Conservation (phyloP, 495 filamentous ascomycete genomes). For the Melanomma pulvis-pyrius region DNA sequence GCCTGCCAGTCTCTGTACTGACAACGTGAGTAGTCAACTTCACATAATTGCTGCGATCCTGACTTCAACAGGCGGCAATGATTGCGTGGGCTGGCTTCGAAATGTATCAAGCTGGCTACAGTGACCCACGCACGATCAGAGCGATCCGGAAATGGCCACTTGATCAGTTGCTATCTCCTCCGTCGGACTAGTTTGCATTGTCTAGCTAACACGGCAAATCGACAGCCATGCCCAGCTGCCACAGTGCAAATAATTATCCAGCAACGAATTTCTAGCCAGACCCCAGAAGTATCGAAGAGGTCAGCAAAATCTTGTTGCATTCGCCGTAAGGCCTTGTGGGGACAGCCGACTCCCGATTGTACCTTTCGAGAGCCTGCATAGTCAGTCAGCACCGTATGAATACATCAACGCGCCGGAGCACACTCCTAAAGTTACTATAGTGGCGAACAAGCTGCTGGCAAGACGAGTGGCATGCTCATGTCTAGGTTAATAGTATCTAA, state of each 20-base stretch:
- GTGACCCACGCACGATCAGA: conserved; percentile 59
- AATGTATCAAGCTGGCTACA: conserved; percentile 83
- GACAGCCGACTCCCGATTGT: too few species aligned
- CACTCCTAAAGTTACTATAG: neutral
- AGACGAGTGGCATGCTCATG: neutral
- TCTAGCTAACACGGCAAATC: neutral
- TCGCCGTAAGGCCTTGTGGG: too few species aligned
- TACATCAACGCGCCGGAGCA: neutral
- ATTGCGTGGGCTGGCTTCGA: conserved; percentile 92
- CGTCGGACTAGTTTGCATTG: neutral
- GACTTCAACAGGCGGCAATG: conserved; percentile 71
- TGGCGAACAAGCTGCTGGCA: neutral
- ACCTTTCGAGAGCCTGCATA: too few species aligned
- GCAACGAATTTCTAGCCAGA: too few species aligned
- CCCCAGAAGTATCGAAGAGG: too few species aligned
- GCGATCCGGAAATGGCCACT: conserved; percentile 77
- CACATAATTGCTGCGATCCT: neutral
- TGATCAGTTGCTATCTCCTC: conserved; percentile 49
- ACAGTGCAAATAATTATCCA: too few species aligned
- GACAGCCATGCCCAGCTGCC: neutral
- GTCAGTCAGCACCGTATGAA: too few species aligned
- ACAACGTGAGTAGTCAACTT: conserved; percentile 58
- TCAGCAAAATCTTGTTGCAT: too few species aligned
- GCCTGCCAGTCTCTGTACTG: conserved; percentile 76
- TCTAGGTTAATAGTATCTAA: neutral